Evolutionary conservation across 768 basidiomycete genomes (phyloP).

Genomic region (Antrodiella citrinella): DNA sequence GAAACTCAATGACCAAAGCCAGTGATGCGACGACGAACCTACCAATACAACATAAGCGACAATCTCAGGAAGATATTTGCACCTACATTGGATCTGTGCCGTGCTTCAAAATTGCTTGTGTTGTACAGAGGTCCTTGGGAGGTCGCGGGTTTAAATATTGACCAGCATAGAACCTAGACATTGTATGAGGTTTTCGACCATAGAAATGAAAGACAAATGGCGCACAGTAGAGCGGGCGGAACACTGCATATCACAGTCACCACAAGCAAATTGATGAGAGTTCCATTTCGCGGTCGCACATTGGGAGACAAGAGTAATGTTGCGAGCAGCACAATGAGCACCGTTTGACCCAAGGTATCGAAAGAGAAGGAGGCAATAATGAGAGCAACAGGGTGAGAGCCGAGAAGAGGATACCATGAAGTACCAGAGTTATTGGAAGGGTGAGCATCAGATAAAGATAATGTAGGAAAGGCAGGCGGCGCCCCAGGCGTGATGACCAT

Average conservation of each 20-base stretch:
- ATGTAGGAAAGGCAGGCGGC: too few species aligned
- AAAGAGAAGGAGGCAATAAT: slow-evolving; percentile 12
- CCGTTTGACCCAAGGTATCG: slow-evolving; percentile 10
- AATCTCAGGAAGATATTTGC: not conserved
- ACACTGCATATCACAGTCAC: slow-evolving; percentile 6
- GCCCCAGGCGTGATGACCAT: not conserved
- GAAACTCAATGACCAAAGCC: slow-evolving; percentile 11
- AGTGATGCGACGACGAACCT: slow-evolving; percentile 12
- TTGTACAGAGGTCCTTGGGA: slow-evolving; percentile 4
- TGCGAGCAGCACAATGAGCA: slow-evolving; percentile 9
- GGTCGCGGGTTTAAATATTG: slow-evolving; percentile 9
- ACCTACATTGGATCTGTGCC: slow-evolving; percentile 9
- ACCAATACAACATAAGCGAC: not conserved
- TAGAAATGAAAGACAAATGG: not conserved
- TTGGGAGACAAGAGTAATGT: slow-evolving; percentile 8
- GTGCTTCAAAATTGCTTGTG: slow-evolving; percentile 8
- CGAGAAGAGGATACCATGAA: slow-evolving; percentile 7
- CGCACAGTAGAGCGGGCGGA: slow-evolving; percentile 11
- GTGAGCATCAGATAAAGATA: too few species aligned
- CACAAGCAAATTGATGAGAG: slow-evolving; percentile 11
- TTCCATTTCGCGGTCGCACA: slow-evolving; percentile 6
- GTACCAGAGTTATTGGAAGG: too few species aligned
- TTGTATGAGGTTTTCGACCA: too few species aligned
- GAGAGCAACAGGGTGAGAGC: slow-evolving; percentile 5
- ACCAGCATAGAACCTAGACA: slow-evolving; percentile 10